Percentiles rank a stretch among this genome's conserved stretches.
These are phyloP conservation scores for Planoprotostelium fungivorum DNA, from an alignment of 78 protist genomes.

Conservation along the genomic window DNA sequence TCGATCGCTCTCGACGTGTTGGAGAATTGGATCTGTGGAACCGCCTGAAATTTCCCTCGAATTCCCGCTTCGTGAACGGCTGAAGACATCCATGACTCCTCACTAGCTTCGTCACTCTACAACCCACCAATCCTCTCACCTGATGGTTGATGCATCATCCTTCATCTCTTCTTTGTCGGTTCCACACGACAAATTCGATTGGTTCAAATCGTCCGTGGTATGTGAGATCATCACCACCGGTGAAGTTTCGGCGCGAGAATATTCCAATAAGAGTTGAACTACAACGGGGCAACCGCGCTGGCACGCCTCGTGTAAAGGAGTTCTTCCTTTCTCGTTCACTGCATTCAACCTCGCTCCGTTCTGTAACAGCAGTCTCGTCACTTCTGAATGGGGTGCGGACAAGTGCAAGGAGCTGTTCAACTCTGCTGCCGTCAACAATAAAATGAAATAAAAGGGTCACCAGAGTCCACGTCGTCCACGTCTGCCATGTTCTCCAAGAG, in stretches of 20 bases:
- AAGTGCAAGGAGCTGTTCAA: not conserved
- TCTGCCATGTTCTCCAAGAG: not conserved
- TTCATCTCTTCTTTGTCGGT: not conserved
- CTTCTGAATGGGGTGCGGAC: not conserved
- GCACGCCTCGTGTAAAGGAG: not conserved
- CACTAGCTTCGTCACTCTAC: not conserved
- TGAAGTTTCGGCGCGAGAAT: not conserved
- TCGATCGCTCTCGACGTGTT: not conserved
- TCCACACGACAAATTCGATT: too few species aligned
- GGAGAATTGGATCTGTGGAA: not conserved
- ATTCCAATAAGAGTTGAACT: not conserved
- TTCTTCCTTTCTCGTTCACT: not conserved
- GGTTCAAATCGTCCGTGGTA: not conserved
- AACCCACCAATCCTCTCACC: not conserved
- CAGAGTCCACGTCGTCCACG: not conserved
- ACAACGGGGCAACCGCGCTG: not conserved
- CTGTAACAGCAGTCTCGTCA: not conserved
- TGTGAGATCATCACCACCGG: not conserved
- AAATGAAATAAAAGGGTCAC: not conserved
- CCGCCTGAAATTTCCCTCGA: too few species aligned
- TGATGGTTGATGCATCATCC: not conserved
- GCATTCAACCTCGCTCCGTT: not conserved
- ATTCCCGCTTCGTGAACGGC: not conserved
- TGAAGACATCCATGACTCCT: not conserved
- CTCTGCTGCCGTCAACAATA: not conserved